Conservation (phyloP, 2,329 filamentous ascomycete genomes). For the Septoria linicola region DNA sequence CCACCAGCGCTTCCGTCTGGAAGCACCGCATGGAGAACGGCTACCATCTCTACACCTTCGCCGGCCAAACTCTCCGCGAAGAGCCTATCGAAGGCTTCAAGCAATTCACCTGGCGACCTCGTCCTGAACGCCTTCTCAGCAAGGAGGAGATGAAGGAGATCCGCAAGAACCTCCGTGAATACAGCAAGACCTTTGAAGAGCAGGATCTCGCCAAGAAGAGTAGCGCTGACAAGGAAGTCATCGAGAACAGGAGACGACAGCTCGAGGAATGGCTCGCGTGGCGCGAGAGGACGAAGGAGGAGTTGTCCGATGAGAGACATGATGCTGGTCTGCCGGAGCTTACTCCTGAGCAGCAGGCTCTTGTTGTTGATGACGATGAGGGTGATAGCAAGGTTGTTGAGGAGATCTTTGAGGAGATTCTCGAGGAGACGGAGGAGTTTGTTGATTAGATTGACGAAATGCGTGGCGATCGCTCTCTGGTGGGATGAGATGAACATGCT, state of each 20-base stretch:
- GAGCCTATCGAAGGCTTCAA: conserved; percentile 96
- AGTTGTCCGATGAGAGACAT: conserved; percentile 70
- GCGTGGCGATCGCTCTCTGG: too few species aligned
- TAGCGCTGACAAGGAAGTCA: conserved; percentile 88
- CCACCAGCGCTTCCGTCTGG: conserved; percentile 90
- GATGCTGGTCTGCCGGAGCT: conserved; percentile 66
- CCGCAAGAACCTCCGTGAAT: conserved; percentile 97
- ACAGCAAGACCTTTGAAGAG: conserved; percentile 91
- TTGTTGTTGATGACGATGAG: conserved; percentile 53
- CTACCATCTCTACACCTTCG: conserved; percentile 97
- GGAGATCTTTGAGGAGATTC: conserved; percentile 85
- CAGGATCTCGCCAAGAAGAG: conserved; percentile 91
- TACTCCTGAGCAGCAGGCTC: conserved; percentile 61
- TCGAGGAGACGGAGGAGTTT: conserved; percentile 85
- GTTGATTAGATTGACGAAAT: conserved; percentile 37
- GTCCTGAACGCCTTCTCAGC: conserved; percentile 82
- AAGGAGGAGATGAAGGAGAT: conserved; percentile 98
- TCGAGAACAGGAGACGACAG: conserved; percentile 78
- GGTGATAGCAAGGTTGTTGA: conserved; percentile 57
- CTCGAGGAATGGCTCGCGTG: conserved; percentile 88
- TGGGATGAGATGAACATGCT: too few species aligned
- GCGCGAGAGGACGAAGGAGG: conserved; percentile 70
- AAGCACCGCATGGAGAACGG: conserved; percentile 99
- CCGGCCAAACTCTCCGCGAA: conserved; percentile 82
- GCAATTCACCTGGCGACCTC: conserved; percentile 92